These are phyloP conservation scores for Falciphora oryzae DNA, from an alignment of 2,329 filamentous ascomycete genomes.

Conservation along the genomic window DNA sequence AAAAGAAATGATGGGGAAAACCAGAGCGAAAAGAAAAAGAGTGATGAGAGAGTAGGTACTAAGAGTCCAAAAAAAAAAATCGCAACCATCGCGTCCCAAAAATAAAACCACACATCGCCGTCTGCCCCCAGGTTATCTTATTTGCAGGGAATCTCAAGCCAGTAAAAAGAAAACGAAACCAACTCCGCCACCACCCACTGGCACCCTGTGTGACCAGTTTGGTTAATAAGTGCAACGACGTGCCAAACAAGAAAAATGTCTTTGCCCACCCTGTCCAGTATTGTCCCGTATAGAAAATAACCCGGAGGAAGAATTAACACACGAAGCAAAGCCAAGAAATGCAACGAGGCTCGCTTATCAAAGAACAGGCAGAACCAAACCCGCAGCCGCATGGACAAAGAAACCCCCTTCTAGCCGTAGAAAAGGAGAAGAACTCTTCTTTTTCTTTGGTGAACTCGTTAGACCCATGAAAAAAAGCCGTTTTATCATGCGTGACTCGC, in stretches of 20 bases:
- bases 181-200: constrained; percentile 7
- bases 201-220: constrained; percentile 1
- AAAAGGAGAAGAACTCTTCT: constrained; percentile 5
- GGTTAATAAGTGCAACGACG: constrained; percentile 2
- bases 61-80: constrained; percentile 4
- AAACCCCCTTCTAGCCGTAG: constrained; percentile 6
- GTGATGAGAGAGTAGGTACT: background rate
- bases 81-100: constrained; percentile 1
- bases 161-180: constrained; percentile 9
- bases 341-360: constrained; percentile 8
- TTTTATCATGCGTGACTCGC: constrained; percentile 34
- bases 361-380: constrained; percentile 4
- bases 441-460: constrained; percentile 8
- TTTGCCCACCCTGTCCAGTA: constrained; percentile 11
- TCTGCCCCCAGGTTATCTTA: constrained; percentile 9
- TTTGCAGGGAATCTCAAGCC: constrained; percentile 11
- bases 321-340: constrained; percentile 5
- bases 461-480: constrained; percentile 28
- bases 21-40: background rate
- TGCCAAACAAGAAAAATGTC: constrained; percentile 1
- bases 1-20: constrained; percentile 9
- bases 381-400: constrained; percentile 4
- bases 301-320: constrained; percentile 9
- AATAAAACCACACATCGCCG: constrained; percentile 9
- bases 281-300: constrained; percentile 10